phyloP scores from a whole-genome alignment of 2,329 filamentous ascomycete species.

The Microcyclospora tardicrescens region DNA sequence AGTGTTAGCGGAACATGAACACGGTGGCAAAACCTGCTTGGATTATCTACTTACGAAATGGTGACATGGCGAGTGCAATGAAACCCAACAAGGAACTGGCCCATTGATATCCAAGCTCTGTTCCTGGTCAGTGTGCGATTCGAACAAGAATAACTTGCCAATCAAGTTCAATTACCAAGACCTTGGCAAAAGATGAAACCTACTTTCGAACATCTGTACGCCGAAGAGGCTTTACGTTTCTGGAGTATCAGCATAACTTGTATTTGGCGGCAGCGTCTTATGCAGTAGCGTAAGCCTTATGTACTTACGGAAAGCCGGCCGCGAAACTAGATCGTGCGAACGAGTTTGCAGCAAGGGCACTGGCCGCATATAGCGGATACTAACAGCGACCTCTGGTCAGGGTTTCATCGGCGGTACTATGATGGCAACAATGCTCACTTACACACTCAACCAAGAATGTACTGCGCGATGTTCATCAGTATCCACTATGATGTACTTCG shows the following conservation, averaged over 20 bases:
- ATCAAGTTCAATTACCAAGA: slow-evolving; percentile 1
- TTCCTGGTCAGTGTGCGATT: slow-evolving; percentile 31
- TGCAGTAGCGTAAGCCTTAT: not conserved
- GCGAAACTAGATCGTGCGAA: slow-evolving; percentile 38
- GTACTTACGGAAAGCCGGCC: slow-evolving; percentile 29
- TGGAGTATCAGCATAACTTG: not conserved
- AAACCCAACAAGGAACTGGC: slow-evolving; percentile 34
- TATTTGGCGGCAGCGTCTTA: too few species aligned
- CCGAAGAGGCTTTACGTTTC: slow-evolving; percentile 30
- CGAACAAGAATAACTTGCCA: slow-evolving; percentile 6
- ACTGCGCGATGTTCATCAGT: slow-evolving; percentile 35
- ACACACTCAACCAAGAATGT: slow-evolving; percentile 64
- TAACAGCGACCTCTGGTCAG: slow-evolving; percentile 4
- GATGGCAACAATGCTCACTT: slow-evolving; percentile 15
- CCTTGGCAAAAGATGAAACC: slow-evolving; percentile 15
- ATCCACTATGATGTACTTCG: slow-evolving; percentile 1
- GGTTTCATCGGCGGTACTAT: not conserved
- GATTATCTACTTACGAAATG: slow-evolving; percentile 23
- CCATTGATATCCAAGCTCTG: slow-evolving; percentile 38
- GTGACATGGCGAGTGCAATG: slow-evolving; percentile 37
- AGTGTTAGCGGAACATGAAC: too few species aligned
- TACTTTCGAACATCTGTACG: slow-evolving; percentile 40
- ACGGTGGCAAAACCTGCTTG: too few species aligned
- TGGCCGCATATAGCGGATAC: slow-evolving; percentile 37
- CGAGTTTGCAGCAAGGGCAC: slow-evolving; percentile 37